A percentile compares a stretch with the other conserved stretches of the same genome.
Evolutionary conservation across 148 eudicot genomes (phyloP).

Genomic region (Euryodendron excelsum): DNA sequence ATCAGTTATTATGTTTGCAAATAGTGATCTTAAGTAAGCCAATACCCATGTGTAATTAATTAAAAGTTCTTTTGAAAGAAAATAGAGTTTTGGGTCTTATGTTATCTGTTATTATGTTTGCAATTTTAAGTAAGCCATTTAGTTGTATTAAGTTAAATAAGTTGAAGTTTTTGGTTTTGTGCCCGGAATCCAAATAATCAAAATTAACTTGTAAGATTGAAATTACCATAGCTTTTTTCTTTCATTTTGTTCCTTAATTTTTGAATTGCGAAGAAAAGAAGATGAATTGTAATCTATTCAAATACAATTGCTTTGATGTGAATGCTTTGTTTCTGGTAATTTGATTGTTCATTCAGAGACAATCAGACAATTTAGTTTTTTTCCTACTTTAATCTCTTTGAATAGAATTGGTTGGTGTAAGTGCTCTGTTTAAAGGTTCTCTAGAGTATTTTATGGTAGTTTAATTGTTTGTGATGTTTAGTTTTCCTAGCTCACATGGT

Average conservation of each 20-base stretch:
- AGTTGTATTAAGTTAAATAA: background rate
- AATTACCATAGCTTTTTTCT: background rate
- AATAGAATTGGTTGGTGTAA: conserved; percentile 8
- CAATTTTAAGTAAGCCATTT: background rate
- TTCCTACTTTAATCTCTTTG: background rate
- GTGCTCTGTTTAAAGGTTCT: background rate
- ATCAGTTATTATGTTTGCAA: background rate
- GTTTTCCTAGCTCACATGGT: background rate
- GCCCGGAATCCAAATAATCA: background rate
- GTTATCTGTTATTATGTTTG: background rate
- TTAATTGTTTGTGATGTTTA: background rate
- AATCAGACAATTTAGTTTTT: background rate
- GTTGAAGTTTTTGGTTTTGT: background rate
- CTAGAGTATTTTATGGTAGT: background rate
- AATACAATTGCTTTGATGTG: background rate
- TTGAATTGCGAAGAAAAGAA: background rate
- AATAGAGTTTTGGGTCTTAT: background rate
- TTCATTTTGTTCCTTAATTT: background rate
- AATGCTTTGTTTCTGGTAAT: background rate
- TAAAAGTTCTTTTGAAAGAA: background rate
- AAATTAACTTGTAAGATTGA: background rate
- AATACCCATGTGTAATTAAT: background rate
- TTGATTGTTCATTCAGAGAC: background rate
- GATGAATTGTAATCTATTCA: background rate
- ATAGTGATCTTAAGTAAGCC: no score